Percentiles rank a stretch among this genome's conserved stretches.
Evolutionary conservation across 2,329 filamentous ascomycete species (phyloP).

Genomic region (Polytolypa hystricis): DNA sequence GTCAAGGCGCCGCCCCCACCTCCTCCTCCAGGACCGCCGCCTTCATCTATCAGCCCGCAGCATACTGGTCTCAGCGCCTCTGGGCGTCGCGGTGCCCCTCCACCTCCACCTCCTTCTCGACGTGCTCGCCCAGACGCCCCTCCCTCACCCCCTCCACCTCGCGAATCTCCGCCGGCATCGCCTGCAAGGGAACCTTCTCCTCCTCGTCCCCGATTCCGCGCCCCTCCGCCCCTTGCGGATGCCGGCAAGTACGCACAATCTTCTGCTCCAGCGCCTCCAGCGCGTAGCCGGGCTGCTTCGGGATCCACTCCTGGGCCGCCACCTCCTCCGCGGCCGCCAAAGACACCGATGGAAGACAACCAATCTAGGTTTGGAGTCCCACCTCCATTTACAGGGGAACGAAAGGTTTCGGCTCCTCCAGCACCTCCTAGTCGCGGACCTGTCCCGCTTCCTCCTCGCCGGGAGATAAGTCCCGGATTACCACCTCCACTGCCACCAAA

Average conservation of each 20-base stretch:
- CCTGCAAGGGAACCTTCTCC: conserved; percentile 64
- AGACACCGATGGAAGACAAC: conserved; percentile 56
- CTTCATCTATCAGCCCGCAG: conserved; percentile 44
- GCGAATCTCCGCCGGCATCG: conserved; percentile 45
- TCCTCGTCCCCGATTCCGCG: conserved; percentile 61
- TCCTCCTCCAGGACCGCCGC: conserved; percentile 42
- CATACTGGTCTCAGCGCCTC: no score
- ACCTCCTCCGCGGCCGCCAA: conserved; percentile 52
- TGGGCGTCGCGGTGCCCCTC: conserved; percentile 48
- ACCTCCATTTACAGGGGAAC: conserved; percentile 62
- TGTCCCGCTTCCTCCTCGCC: conserved; percentile 59
- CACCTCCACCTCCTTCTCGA: conserved; percentile 44
- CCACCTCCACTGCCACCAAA: conserved; percentile 41
- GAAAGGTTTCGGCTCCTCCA: conserved; percentile 53
- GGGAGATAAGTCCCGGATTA: conserved; percentile 32
- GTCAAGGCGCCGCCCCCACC: conserved; percentile 50
- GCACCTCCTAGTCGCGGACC: conserved; percentile 61
- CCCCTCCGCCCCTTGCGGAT: conserved; percentile 78
- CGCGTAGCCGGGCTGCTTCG: conserved; percentile 40
- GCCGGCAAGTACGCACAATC: conserved; percentile 72
- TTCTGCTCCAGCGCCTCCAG: conserved; percentile 35
- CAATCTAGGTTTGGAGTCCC: conserved; percentile 61
- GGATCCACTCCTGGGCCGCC: conserved; percentile 45
- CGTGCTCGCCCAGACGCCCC: conserved; percentile 34
- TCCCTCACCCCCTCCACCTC: conserved; percentile 15